phyloP scores from a whole-genome alignment of 2,329 filamentous ascomycete genomes.

The Pezicula rhizophila region DNA sequence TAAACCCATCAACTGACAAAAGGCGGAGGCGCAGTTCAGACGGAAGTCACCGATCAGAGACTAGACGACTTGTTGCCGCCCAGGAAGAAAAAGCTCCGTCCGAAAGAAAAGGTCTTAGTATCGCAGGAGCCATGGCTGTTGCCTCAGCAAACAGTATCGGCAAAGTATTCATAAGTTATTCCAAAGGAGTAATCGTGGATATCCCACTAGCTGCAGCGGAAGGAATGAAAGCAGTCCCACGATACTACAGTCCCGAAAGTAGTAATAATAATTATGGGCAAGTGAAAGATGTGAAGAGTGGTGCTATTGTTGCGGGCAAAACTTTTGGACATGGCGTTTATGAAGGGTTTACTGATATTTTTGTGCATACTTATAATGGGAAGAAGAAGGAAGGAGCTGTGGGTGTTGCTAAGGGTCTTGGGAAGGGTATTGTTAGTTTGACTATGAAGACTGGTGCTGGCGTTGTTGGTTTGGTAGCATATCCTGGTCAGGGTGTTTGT shows the following conservation, averaged over 20 bases:
- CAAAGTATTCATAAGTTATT: constrained; percentile 31
- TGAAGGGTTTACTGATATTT: constrained; percentile 10
- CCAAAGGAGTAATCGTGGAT: constrained; percentile 24
- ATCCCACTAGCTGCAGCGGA: constrained; percentile 13
- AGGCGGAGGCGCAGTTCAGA: not conserved
- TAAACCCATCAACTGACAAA: not conserved
- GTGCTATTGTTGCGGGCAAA: constrained; percentile 68
- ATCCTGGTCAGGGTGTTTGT: no score
- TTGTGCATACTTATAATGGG: constrained; percentile 10
- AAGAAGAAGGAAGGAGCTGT: constrained; percentile 8
- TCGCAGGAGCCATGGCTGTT: constrained; percentile 4
- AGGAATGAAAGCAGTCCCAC: constrained; percentile 9
- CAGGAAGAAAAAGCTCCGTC: not conserved
- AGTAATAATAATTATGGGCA: constrained; percentile 60
- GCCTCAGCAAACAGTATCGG: constrained; percentile 21
- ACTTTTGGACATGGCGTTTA: constrained; percentile 30
- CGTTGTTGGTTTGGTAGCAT: not conserved
- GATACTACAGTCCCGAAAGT: constrained; percentile 60
- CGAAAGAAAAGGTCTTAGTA: not conserved
- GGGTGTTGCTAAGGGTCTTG: constrained; percentile 9
- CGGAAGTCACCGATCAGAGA: not conserved
- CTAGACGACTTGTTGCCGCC: not conserved
- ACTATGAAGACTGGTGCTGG: constrained; percentile 6
- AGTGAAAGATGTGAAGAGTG: constrained; percentile 68
- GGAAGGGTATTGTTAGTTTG: constrained; percentile 8